Base-by-base conservation (phyloP, 2,329 filamentous ascomycete species). In the Stachybotrys chartarum region DNA sequence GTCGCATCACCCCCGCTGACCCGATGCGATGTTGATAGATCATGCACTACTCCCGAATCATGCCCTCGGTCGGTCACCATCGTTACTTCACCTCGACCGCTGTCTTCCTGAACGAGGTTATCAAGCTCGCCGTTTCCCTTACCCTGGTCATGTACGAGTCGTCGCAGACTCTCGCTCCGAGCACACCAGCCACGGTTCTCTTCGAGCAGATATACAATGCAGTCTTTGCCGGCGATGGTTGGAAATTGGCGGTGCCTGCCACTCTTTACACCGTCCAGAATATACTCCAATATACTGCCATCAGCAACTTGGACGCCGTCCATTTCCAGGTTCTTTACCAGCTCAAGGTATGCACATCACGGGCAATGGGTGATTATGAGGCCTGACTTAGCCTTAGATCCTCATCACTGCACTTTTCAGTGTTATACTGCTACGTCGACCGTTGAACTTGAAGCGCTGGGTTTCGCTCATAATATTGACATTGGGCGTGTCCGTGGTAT, bases 281-380 rank as follows among this genome's bases (percentile, higher is more conserved):
- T 67, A 88, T 89, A n/a, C 75, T 97, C 54, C 91, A 97, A 70
- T 99, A 97, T 66, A 82, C 95, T 53, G 93, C 91, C 1, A 84
- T 97, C 11, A 91, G 90, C 58, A 97, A 97, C 62, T 72, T 97
- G 63, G 91, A 96, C 65, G 89, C 93, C 0, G 91, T 94, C 5
- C 91, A 93, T 54, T 97, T 97, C 68, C 92, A 97, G 71, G 86
- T 96, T 57, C 84, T 94, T 30, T 96, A 94, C 69, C 93, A 99
- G 72, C 78, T 97, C 56, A 97, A 97, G 78, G 82, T 83, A 64
- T n/a, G 30, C 17, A 24, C 3, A 14, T 16, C 3, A 14, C 14
- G 7, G 24, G 24, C 24, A 24, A 24, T 24, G 24, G 24, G 3
- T 24, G 24, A 2, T 24, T 24, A 24, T 24, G 24, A 4, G n/a